Evolutionary conservation across 306 rosid species (phyloP).

Genomic region (Quercus mongolica): DNA sequence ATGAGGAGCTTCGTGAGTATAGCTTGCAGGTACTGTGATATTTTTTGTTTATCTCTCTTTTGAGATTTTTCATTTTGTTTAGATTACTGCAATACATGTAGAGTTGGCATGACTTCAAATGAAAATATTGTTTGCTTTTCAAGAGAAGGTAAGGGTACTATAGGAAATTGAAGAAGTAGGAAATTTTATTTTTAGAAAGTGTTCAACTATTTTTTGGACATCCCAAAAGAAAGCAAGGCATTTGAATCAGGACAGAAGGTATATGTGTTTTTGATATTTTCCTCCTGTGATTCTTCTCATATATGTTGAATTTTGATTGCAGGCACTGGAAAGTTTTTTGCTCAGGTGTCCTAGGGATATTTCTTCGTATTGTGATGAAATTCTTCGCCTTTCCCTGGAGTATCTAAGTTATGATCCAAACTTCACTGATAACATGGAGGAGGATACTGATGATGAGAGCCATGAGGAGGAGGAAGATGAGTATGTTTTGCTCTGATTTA

Average conservation of each 20-base stretch:
- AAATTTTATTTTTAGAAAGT: too few relatives aligned
- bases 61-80: neutral
- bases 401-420: conserved; percentile 95
- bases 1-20: conserved; percentile 98
- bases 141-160: too few relatives aligned
- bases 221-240: too few relatives aligned
- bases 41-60: neutral
- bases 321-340: conserved; percentile 95
- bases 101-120: too few relatives aligned
- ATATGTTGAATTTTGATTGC: conserved; percentile 29
- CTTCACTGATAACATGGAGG: conserved; percentile 99
- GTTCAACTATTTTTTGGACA: too few relatives aligned
- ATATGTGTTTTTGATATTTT: neutral
- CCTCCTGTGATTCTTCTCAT: conserved; percentile 2
- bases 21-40: conserved; percentile 75
- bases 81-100: neutral
- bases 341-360: conserved; percentile 97
- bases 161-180: too few relatives aligned
- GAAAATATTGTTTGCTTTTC: too few relatives aligned
- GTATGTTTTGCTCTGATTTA: conserved; percentile 45
- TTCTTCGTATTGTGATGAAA: conserved; percentile 72
- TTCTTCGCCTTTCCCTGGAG: conserved; percentile 84
- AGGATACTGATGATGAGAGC: conserved; percentile 89
- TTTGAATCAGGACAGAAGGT: too few relatives aligned
- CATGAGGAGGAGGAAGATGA: conserved; percentile 97